Base-by-base conservation (phyloP, 208 protist genomes). In the Acanthamoeba sp. region DNA sequence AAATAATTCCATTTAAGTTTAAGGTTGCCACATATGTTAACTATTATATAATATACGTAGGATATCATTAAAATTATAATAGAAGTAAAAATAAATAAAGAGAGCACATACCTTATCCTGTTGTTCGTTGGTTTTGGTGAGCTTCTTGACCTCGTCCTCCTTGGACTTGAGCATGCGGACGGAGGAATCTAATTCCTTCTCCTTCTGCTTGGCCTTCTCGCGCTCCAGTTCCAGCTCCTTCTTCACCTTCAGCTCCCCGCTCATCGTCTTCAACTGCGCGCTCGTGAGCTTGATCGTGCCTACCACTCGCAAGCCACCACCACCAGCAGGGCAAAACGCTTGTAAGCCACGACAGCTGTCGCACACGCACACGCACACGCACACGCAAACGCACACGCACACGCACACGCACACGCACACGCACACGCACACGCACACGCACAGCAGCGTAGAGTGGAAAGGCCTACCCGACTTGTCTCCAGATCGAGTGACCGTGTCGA, bases 261-360 rank as follows among this genome's bases (percentile, higher is more conserved):
- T 84, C 73, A 84, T 84, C 24, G 73, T 84, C 42, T 84, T 84
- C 38, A 84, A n/a, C 73, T 84, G 73, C 36, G 73, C 42, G 42
- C 24, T 84, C 36, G 73, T 84, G 24, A 84, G 34, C 73, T 84
- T 84, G 36, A 84, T 50, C 36, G 73, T 84, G 22, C 73, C 73
- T 84, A 45, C 42, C 36, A n/a, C 24, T 20, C 36, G 14, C 24
- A 9, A 12, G 10, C 69, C 12, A 80, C 16, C 32, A 80, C 14
- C 24, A 12, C 69, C 9, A 9, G 16, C 24, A 42, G 10, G n/a
- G n/a, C 10, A 80, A 80, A 42, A 10, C 69, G 69, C n/a, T 34
- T 80, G 14, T 80, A 40, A 80, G 69, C 16, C n/a, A n/a, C n/a
- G n/a, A n/a, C n/a, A n/a, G n/a, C n/a, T n/a, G n/a, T n/a, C n/a